phyloP scores from a whole-genome alignment of 2,329 filamentous ascomycete species.

The Ophiostoma tasmaniense region DNA sequence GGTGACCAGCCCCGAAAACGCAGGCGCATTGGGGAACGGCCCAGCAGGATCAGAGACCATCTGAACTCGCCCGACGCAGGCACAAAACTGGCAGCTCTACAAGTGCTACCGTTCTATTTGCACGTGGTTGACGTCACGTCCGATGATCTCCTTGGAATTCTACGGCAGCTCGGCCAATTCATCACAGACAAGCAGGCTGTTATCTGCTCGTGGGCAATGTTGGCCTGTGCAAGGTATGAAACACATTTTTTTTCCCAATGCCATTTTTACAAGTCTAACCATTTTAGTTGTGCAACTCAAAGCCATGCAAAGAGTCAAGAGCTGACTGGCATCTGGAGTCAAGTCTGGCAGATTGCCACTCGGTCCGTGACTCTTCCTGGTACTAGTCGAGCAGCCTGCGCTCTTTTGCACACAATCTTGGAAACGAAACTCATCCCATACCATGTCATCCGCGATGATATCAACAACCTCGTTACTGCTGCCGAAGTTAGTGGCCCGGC shows the following conservation, averaged over 20 bases:
- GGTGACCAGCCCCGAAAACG: constrained; percentile 46
- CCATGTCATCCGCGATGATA: constrained; percentile 56
- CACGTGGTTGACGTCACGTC: constrained; percentile 36
- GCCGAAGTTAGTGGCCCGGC: constrained; percentile 77
- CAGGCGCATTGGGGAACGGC: constrained; percentile 35
- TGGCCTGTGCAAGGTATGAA: constrained; percentile 61
- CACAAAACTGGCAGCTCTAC: constrained; percentile 44
- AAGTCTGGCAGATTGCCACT: constrained; percentile 65
- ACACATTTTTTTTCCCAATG: background rate
- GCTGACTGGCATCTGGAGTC: constrained; percentile 52
- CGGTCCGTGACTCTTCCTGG: constrained; percentile 61
- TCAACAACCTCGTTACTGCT: constrained; percentile 64
- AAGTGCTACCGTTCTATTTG: constrained; percentile 50
- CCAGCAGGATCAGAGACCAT: constrained; percentile 41
- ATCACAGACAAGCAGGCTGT: constrained; percentile 61
- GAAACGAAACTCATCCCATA: constrained; percentile 58
- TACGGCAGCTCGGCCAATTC: constrained; percentile 49
- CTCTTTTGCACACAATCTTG: constrained; percentile 62
- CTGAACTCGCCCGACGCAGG: constrained; percentile 37
- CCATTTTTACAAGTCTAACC: background rate
- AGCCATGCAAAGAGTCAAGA: constrained; percentile 31
- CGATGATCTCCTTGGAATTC: constrained; percentile 45
- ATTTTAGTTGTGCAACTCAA: constrained; percentile 34
- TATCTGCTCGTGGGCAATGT: constrained; percentile 71
- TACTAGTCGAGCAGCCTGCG: constrained; percentile 69